These are phyloP conservation scores for Fusarium illudens DNA, from an alignment of 2,329 filamentous ascomycete genomes.

Conservation along the genomic window DNA sequence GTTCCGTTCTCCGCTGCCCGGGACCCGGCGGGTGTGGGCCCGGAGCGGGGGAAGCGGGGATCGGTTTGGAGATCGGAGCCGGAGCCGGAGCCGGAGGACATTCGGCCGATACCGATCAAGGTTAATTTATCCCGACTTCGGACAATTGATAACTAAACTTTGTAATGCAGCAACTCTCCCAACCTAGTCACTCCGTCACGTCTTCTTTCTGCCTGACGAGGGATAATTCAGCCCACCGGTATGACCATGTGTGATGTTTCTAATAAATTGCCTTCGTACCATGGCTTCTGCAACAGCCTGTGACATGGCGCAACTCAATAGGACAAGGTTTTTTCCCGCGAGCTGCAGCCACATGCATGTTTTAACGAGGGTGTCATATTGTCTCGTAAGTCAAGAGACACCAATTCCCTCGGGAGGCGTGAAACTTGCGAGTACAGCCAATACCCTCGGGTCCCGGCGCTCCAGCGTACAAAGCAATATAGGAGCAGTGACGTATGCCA, in stretches of 20 bases:
- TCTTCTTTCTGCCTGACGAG: neutral
- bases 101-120: neutral
- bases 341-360: neutral
- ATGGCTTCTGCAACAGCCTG: neutral
- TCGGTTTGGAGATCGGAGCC: neutral
- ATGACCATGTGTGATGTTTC: neutral
- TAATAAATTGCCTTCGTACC: neutral
- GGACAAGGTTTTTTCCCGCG: neutral
- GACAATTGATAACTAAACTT: neutral
- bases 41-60: neutral
- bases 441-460: neutral
- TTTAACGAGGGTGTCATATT: neutral
- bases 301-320: neutral
- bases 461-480: neutral
- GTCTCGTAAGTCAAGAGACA: neutral
- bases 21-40: neutral
- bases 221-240: neutral
- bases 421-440: neutral
- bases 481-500: neutral
- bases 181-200: neutral
- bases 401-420: neutral
- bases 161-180: neutral
- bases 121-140: neutral
- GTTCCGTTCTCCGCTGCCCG: neutral
- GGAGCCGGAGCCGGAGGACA: neutral